A percentile compares a stretch with the other conserved stretches of the same genome.
phyloP scores from a whole-genome alignment of 2,329 filamentous ascomycete species.

The Dryadomyces quercus-mongolicae region DNA sequence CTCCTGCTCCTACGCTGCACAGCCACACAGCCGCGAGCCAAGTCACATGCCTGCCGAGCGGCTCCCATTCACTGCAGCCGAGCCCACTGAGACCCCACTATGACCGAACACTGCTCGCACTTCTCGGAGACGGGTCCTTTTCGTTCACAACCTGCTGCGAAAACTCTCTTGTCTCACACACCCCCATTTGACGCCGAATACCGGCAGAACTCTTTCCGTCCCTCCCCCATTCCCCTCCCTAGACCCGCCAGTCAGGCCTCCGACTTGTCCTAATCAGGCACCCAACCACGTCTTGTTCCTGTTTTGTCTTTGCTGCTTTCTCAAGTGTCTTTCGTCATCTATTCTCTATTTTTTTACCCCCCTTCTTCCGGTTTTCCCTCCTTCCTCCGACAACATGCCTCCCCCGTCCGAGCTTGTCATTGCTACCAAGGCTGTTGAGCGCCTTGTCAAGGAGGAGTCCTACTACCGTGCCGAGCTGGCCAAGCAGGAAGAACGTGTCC shows the following conservation, averaged over 20 bases:
- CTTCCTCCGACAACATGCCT: slow-evolving; percentile 42
- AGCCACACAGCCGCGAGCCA: background rate
- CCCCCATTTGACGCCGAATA: too few relatives aligned
- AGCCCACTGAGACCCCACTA: background rate
- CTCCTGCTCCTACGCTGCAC: too few relatives aligned
- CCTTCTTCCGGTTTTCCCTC: background rate
- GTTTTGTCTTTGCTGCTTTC: background rate
- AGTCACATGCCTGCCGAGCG: background rate
- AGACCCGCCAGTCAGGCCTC: background rate
- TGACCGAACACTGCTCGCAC: too few relatives aligned
- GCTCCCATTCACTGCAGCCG: background rate
- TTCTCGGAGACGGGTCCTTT: background rate
- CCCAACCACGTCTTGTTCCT: background rate
- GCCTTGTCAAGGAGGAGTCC: slow-evolving; percentile 81
- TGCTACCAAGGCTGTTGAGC: slow-evolving; percentile 64
- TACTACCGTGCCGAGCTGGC: slow-evolving; percentile 81
- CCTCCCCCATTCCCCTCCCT: too few relatives aligned
- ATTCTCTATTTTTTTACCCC: too few relatives aligned
- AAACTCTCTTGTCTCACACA: too few relatives aligned
- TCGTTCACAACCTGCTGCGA: background rate
- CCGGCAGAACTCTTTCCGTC: too few relatives aligned
- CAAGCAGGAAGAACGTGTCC: slow-evolving; percentile 60
- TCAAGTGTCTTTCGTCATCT: background rate
- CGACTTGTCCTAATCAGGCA: background rate
- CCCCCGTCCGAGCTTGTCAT: slow-evolving; percentile 67